Base-by-base conservation (phyloP, 2,329 filamentous ascomycete genomes). In the Neofusicoccum cordaticola region DNA sequence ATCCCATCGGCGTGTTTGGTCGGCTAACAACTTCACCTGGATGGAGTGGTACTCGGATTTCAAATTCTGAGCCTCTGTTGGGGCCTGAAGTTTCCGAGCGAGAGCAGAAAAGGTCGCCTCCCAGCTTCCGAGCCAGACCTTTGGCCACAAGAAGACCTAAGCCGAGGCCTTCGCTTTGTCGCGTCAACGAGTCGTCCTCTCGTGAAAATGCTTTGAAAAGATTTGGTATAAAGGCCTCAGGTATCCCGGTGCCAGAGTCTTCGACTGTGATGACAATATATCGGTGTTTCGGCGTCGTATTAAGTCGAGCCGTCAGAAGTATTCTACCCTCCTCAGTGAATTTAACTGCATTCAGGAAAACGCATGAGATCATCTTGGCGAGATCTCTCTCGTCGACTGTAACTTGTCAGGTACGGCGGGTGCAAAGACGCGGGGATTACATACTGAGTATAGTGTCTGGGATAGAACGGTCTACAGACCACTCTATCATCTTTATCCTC, bases 91-190 rank as follows among this genome's bases (percentile, higher is more conserved):
- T 88, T 37, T 86, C 84, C 4, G 89, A 89, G 57, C 84, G 82
- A 47, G 87, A 82, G 68, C 88, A 86, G 60, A 85, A 83, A 19
- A 91, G 77, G 74, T 91, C 88, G 15, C 89, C 89, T 31, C 88
- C 87, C 64, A 91, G 83, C 72, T 88, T 89, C 62, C 88, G 82
- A 4, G 88, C 86, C 51, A 90, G 80, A 3, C 88, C 88, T 75
- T 90, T 91, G 0, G 88, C 89, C n/a, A 91, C 89, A 71, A 91
- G 82, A 11, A 91, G 77, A 34, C 89, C 88, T 6, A 91, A 78
- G 0, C 89, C 89, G 2, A 91, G 79, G 0, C 89, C 89, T 73
- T 91, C 89, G 71, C 85, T 88, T 66, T 85, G 84, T 48, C 89
- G 81, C 6, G 87, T 90, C 13, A 87, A 85, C 1, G 88, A 90